These are phyloP conservation scores for Podospora sp. DNA, from an alignment of 495 filamentous ascomycete species.

Conservation along the genomic window DNA sequence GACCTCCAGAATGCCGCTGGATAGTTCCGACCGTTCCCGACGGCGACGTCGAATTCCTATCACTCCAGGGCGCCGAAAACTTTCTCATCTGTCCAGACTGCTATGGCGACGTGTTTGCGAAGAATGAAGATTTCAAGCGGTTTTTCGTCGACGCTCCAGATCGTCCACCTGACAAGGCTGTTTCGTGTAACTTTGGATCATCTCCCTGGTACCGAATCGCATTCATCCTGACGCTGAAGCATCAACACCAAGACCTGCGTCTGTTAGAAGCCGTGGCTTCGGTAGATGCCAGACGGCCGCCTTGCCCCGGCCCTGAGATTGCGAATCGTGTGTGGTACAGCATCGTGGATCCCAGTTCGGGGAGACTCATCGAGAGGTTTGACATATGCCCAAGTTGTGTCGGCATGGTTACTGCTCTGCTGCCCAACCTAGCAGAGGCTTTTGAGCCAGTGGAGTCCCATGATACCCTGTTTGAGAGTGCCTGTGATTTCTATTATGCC, in stretches of 20 bases:
- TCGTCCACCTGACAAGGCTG: conserved; percentile 38
- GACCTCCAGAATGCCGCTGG: conserved; percentile 44
- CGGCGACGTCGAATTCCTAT: conserved; percentile 39
- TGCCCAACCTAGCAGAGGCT: conserved; percentile 46
- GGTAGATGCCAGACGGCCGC: conserved; percentile 37
- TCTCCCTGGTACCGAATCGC: conserved; percentile 52
- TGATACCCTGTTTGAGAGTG: conserved; percentile 37
- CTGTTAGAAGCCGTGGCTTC: conserved; percentile 43
- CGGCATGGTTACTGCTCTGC: conserved; percentile 42
- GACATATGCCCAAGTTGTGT: conserved; percentile 47
- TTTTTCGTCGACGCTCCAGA: conserved; percentile 41
- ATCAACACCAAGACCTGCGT: conserved; percentile 40
- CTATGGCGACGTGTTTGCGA: conserved; percentile 41
- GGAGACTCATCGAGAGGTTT: conserved; percentile 38
- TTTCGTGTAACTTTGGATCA: conserved; percentile 49
- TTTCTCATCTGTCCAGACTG: conserved; percentile 53
- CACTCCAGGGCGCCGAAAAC: conserved; percentile 45
- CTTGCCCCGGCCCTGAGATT: conserved; percentile 39
- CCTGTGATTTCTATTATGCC: conserved; percentile 44
- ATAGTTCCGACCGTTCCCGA: conserved; percentile 25
- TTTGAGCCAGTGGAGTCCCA: conserved; percentile 43
- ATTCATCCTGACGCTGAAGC: conserved; percentile 46
- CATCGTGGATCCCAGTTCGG: conserved; percentile 41
- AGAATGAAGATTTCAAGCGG: conserved; percentile 39
- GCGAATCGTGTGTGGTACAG: conserved; percentile 46